Conservation (phyloP, 352 stramenopile species). For the Pythium pyrilobum region DNA sequence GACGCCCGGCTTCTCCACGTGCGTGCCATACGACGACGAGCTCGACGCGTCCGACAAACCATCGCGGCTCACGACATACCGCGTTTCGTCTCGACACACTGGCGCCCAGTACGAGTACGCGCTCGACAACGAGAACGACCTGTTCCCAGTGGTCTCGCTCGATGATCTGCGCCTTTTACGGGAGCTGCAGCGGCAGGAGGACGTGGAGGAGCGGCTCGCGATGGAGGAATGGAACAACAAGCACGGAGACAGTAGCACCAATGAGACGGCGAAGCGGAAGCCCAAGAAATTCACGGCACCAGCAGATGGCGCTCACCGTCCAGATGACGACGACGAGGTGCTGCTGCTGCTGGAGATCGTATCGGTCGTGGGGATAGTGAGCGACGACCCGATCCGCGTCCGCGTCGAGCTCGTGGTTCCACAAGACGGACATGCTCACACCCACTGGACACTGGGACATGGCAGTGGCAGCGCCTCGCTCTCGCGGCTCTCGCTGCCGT, state of each 20-base stretch:
- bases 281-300: too few relatives aligned
- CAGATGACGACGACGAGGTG: background rate
- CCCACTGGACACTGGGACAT: too few relatives aligned
- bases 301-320: too few relatives aligned
- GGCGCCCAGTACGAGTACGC: slow-evolving; percentile 53
- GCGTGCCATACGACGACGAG: slow-evolving; percentile 31
- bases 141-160: slow-evolving; percentile 31
- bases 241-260: background rate
- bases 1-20: slow-evolving; percentile 50
- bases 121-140: slow-evolving; percentile 51
- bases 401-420: background rate
- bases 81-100: slow-evolving; percentile 18
- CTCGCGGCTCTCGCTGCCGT: background rate
- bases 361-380: background rate
- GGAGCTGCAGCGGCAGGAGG: slow-evolving; percentile 41
- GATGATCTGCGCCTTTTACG: slow-evolving; percentile 34
- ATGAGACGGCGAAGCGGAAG: background rate
- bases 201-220: slow-evolving; percentile 25
- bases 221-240: slow-evolving; percentile 29
- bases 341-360: slow-evolving; percentile 17
- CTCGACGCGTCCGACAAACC: slow-evolving; percentile 29
- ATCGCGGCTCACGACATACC: slow-evolving; percentile 43
- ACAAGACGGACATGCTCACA: background rate
- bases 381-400: slow-evolving; percentile 2
- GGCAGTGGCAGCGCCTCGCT: too few relatives aligned